phyloP scores from a whole-genome alignment of 768 basidiomycete genomes.

The Chalciporus pseudorubinellus region DNA sequence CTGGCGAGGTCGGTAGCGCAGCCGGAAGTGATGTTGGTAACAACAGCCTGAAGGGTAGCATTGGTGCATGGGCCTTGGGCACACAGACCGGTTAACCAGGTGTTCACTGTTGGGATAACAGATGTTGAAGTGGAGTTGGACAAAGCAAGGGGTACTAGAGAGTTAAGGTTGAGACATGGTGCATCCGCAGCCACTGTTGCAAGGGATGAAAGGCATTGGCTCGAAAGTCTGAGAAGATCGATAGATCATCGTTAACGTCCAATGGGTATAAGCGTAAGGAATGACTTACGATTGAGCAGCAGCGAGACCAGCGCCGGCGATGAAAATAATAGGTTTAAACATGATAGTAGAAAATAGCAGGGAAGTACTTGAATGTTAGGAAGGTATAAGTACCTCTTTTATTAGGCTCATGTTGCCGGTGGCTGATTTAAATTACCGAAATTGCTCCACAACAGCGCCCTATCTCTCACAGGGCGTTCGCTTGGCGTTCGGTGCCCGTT shows the following conservation, averaged over 20 bases:
- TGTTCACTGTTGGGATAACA: constrained; percentile 45
- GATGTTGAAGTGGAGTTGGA: constrained; percentile 30
- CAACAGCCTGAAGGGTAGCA: constrained; percentile 52
- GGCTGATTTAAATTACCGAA: not conserved
- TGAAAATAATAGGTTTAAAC: constrained; percentile 27
- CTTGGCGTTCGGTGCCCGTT: too few species aligned
- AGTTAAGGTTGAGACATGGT: constrained; percentile 41
- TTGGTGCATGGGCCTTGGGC: constrained; percentile 54
- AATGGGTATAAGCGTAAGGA: not conserved
- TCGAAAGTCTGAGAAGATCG: constrained; percentile 6
- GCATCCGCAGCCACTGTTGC: constrained; percentile 39
- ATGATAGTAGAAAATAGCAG: constrained; percentile 5
- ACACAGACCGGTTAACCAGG: constrained; percentile 62
- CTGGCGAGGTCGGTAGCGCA: constrained; percentile 42
- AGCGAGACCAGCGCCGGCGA: constrained; percentile 35
- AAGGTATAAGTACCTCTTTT: not conserved
- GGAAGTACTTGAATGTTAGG: too few species aligned
- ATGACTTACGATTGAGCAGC: constrained; percentile 45
- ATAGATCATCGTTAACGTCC: not conserved
- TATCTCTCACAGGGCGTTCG: too few species aligned
- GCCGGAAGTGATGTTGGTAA: constrained; percentile 50
- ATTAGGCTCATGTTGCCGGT: too few species aligned
- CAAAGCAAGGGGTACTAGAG: constrained; percentile 28
- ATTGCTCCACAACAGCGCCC: too few species aligned
- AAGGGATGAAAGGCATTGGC: constrained; percentile 49